Percentiles rank a stretch among this genome's conserved stretches.
Evolutionary conservation across 2,329 filamentous ascomycete genomes (phyloP).

Genomic region (Aspergillus novoparasiticus): DNA sequence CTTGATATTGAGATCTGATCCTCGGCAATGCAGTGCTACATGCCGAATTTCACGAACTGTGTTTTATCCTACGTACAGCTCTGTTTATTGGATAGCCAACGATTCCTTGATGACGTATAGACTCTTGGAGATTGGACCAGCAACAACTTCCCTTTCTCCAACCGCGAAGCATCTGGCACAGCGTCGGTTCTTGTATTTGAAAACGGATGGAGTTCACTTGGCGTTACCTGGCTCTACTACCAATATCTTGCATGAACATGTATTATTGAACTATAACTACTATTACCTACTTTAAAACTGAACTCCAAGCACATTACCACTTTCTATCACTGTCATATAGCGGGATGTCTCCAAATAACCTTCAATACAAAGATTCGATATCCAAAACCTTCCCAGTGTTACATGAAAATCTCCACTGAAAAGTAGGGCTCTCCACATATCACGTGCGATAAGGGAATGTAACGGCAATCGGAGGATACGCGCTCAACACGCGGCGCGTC

Average conservation of each 20-base stretch:
- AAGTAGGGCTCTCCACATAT: background rate
- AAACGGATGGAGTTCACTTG: constrained; percentile 19
- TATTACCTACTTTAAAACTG: background rate
- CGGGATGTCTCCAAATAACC: background rate
- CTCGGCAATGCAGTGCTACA: background rate
- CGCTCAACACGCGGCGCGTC: constrained; percentile 19
- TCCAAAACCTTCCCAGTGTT: background rate
- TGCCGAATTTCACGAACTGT: background rate
- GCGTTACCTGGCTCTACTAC: constrained; percentile 14
- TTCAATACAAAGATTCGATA: background rate
- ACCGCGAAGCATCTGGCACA: constrained; percentile 4
- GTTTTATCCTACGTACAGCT: background rate
- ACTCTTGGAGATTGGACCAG: background rate
- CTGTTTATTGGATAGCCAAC: constrained; percentile 1
- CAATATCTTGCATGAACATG: constrained; percentile 10
- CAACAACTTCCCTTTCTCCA: background rate
- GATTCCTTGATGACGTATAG: background rate
- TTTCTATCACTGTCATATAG: background rate
- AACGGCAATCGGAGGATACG: constrained; percentile 6
- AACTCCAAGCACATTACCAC: background rate
- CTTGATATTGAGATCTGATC: constrained; percentile 83
- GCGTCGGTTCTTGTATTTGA: constrained; percentile 20
- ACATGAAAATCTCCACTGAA: background rate
- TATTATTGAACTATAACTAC: constrained; percentile 17
- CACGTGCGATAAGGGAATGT: constrained; percentile 20